Evolutionary conservation across 1,139 yeast genomes (phyloP).

Genomic region (Pichia sp.): DNA sequence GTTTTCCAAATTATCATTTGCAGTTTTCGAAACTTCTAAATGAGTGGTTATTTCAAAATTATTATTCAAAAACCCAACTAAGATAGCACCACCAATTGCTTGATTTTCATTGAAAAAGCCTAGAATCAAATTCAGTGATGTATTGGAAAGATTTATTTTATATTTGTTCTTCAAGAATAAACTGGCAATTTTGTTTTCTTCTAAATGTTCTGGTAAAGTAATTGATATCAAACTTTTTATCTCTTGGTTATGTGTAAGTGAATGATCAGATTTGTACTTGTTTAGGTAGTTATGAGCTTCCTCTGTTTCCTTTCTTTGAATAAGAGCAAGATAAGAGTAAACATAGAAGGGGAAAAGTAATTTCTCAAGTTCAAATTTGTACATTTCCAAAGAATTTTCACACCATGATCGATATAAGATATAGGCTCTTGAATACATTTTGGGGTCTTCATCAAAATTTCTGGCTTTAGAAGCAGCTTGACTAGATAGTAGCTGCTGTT

Average conservation of each 20-base stretch:
- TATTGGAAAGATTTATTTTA: conserved; percentile 68
- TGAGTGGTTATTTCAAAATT: conserved; percentile 64
- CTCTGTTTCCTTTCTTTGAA: conserved; percentile 50
- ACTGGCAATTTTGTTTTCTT: conserved; percentile 75
- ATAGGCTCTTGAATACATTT: conserved; percentile 70
- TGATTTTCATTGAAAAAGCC: conserved; percentile 90
- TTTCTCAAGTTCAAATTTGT: conserved; percentile 80
- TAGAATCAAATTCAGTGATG: conserved; percentile 74
- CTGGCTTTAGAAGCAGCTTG: conserved; percentile 27
- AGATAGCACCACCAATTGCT: conserved; percentile 82
- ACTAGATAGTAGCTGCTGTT: conserved; percentile 28
- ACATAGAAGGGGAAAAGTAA: conserved; percentile 85
- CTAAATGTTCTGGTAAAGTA: conserved; percentile 70
- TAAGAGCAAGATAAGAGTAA: conserved; percentile 76
- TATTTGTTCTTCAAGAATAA: conserved; percentile 70
- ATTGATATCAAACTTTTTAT: conserved; percentile 64
- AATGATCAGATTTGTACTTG: conserved; percentile 66
- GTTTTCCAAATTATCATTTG: conserved; percentile 20
- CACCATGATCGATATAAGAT: conserved; percentile 80
- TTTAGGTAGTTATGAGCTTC: conserved; percentile 73
- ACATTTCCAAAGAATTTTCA: conserved; percentile 83
- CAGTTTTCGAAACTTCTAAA: conserved; percentile 33
- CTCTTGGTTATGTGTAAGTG: conserved; percentile 71
- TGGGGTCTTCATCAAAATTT: conserved; percentile 51
- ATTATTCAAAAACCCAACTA: conserved; percentile 81